Conservation (phyloP, 306 rosid species). For the Dicorynia guianensis region DNA sequence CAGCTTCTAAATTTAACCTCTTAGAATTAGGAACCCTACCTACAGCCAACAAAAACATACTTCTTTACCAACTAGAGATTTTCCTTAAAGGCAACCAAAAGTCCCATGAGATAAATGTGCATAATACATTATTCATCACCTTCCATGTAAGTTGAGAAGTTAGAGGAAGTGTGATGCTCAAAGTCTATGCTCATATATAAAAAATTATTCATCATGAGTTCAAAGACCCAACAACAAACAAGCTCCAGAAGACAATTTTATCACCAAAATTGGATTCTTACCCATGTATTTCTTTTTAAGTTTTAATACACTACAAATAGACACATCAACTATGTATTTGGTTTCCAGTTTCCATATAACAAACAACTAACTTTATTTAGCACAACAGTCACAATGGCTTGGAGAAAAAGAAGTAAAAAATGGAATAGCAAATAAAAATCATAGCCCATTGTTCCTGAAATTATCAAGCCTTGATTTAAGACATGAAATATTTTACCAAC, state of each 20-base stretch:
- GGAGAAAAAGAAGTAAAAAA: too few species aligned
- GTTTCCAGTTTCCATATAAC: too few species aligned
- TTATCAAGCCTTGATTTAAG: not conserved
- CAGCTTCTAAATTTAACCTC: slow-evolving; percentile 88
- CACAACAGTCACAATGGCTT: too few species aligned
- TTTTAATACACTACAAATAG: too few species aligned
- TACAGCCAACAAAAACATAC: slow-evolving; percentile 47
- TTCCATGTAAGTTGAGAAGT: not conserved
- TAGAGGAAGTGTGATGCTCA: not conserved
- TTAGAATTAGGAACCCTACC: slow-evolving; percentile 89
- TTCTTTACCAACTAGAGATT: not conserved
- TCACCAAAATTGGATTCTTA: too few species aligned
- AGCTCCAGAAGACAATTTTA: too few species aligned
- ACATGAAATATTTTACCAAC: not conserved
- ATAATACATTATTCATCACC: slow-evolving; percentile 18
- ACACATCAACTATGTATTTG: too few species aligned
- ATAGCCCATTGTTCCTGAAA: too few species aligned
- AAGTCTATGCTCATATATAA: not conserved
- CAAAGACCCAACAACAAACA: too few species aligned
- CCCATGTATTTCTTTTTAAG: too few species aligned
- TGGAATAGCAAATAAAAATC: too few species aligned
- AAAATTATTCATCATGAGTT: not conserved
- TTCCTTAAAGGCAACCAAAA: slow-evolving; percentile 5
- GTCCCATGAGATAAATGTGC: slow-evolving; percentile 25
- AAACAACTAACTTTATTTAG: too few species aligned